Evolutionary conservation across 2,329 filamentous ascomycete species (phyloP), one percentile per base, ranked within the genome.

Genomic region (Nemania abortiva): DNA sequence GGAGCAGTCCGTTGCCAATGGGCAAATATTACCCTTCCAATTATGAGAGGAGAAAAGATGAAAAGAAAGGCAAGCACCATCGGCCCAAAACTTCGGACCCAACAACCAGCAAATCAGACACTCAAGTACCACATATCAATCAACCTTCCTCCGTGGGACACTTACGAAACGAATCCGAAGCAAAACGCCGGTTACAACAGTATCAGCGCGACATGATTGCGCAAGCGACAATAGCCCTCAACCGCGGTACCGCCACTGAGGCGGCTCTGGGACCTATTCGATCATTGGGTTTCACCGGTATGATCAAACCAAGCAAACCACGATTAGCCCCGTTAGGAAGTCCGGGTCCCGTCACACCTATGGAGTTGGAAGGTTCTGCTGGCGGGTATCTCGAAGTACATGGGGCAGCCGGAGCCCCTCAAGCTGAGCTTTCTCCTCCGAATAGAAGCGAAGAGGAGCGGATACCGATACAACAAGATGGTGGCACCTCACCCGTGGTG

Each of bases 11-110:
- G 3, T 78, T 88, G 37, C 86, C 88, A 0, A 81, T 89, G 79
- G 88, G 88, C 27, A 90, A 90, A 78, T 90, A 90, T 73, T 89
- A 90, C 67, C 88, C 88, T 0, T 85, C 87, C 29, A 90, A 90
- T 77, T 90, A 89, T 73, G 86, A 88, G 72, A 81, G 80, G 31
- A 76, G 81, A 58, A 80, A 78, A 58, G 74, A 79, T 9, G 73
- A 76, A 50, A 78, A 76, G 65, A 70, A 47, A 37, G 61, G 64
- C 49, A 73, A 77, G 53, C 65, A 70, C 47, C 49, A 57, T 59
- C 71, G 74, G 5, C 70, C 74, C 18, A 56, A 70, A n/a, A 70
- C 76, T 31, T 72, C 77, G 5, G 67, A 69, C 18, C 72, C 77
- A 49, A 66, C 74, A 52, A 64, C 79, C 3, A 73, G 78, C 10